Conservation (phyloP, 2,329 filamentous ascomycete genomes). For the Botrytis aclada region DNA sequence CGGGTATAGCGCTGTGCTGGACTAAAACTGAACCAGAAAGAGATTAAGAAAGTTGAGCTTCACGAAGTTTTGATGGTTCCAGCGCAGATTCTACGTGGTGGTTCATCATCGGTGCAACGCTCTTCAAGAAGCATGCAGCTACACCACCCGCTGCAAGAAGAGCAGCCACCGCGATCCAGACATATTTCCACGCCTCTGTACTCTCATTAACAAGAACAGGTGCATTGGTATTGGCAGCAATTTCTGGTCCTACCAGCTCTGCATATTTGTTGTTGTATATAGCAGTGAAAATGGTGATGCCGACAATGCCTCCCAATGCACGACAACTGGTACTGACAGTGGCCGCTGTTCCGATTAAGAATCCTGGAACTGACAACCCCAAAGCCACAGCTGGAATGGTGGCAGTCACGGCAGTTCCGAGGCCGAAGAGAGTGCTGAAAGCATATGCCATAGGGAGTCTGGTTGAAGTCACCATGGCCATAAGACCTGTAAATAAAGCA, state of each 20-base stretch:
- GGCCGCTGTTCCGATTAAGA: slow-evolving; percentile 27
- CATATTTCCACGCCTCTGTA: slow-evolving; percentile 24
- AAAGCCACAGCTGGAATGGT: slow-evolving; percentile 25
- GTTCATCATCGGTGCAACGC: slow-evolving; percentile 26
- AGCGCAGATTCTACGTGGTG: slow-evolving; percentile 26
- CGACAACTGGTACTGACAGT: slow-evolving; percentile 24
- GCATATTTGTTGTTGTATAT: slow-evolving; percentile 27
- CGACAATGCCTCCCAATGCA: slow-evolving; percentile 26
- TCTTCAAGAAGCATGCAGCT: slow-evolving; percentile 25
- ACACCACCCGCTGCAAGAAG: slow-evolving; percentile 24
- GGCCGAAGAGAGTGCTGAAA: slow-evolving; percentile 26
- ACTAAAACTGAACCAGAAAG: not conserved
- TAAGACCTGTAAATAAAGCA: slow-evolving; percentile 26
- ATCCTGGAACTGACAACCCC: slow-evolving; percentile 24
- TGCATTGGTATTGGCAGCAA: slow-evolving; percentile 12
- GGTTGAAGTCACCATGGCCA: slow-evolving; percentile 22
- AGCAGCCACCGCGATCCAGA: slow-evolving; percentile 25
- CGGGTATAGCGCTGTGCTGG: too few relatives aligned
- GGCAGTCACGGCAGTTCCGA: slow-evolving; percentile 25
- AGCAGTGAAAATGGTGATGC: slow-evolving; percentile 27
- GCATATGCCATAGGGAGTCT: slow-evolving; percentile 21
- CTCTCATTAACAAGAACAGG: slow-evolving; percentile 19
- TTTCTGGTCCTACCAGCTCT: slow-evolving; percentile 21
- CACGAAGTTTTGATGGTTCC: slow-evolving; percentile 21
- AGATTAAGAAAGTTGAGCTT: slow-evolving; percentile 9